A percentile compares a stretch with the other conserved stretches of the same genome.
These are phyloP conservation scores for Glonium stellatum DNA, from an alignment of 495 filamentous ascomycete genomes.

Conservation along the genomic window DNA sequence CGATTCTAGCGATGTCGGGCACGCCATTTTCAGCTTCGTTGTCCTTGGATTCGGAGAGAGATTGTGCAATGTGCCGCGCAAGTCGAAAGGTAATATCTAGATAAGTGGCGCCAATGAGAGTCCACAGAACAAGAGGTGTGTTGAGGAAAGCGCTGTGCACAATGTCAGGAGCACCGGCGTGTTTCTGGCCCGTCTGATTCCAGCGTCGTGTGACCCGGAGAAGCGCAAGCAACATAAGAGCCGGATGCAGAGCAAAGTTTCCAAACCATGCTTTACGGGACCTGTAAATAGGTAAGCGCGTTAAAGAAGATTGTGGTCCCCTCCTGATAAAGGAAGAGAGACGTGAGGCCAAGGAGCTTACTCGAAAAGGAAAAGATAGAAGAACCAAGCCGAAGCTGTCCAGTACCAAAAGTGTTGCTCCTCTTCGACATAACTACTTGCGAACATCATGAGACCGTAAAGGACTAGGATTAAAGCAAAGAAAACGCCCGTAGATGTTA, in stretches of 20 bases:
- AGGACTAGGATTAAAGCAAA: conserved; percentile 44
- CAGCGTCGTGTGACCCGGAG: conserved; percentile 63
- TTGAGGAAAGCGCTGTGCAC: conserved; percentile 56
- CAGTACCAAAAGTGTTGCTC: conserved; percentile 99
- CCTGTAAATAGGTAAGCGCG: background rate
- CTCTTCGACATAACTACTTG: conserved; percentile 94
- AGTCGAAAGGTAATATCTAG: conserved; percentile 27
- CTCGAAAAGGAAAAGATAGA: conserved; percentile 28
- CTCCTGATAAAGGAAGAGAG: background rate
- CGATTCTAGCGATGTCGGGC: conserved; percentile 12
- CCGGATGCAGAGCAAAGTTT: conserved; percentile 20
- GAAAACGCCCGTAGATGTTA: conserved; percentile 21
- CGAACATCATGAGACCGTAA: conserved; percentile 90
- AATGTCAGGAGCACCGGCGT: conserved; percentile 80
- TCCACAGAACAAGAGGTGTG: conserved; percentile 62
- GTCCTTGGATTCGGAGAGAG: conserved; percentile 8
- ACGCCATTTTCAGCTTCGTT: conserved; percentile 1
- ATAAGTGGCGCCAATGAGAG: conserved; percentile 65
- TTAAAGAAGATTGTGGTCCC: background rate
- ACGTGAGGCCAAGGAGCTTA: background rate
- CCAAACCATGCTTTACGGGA: conserved; percentile 20
- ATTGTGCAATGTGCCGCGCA: conserved; percentile 11
- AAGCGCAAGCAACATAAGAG: conserved; percentile 36
- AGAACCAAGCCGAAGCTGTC: conserved; percentile 70
- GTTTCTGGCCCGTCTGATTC: conserved; percentile 97